Conservation (phyloP, 768 basidiomycete genomes). For the Hygrophorus russula region DNA sequence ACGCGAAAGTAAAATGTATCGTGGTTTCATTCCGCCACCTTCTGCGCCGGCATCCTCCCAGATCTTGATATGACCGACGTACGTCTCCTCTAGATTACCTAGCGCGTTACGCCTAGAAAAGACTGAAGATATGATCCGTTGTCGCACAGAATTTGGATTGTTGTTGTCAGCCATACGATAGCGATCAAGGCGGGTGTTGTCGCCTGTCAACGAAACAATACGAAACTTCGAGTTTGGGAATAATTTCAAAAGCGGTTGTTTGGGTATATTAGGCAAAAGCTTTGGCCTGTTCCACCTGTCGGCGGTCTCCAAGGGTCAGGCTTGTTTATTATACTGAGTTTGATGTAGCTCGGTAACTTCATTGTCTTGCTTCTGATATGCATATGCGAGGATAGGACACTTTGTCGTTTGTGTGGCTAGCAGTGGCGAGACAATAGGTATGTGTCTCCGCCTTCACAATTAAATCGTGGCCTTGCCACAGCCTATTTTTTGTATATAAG, state of each 20-base stretch:
- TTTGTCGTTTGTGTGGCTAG: too few species aligned
- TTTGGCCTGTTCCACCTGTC: neutral
- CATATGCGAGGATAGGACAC: too few species aligned
- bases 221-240: neutral
- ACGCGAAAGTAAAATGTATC: constrained; percentile 89
- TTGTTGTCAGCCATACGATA: constrained; percentile 23
- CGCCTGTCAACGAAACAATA: too few species aligned
- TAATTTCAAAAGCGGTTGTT: neutral
- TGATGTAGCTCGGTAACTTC: too few species aligned
- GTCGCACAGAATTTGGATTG: constrained; percentile 17
- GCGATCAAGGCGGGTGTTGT: too few species aligned
- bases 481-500: neutral
- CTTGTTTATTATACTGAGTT: neutral
- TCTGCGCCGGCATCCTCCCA: constrained; percentile 77
- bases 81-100: constrained; percentile 61
- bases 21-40: constrained; percentile 65
- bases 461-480: too few species aligned
- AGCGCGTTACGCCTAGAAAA: constrained; percentile 63
- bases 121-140: constrained; percentile 73
- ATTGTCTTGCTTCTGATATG: too few species aligned
- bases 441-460: too few species aligned
- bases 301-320: constrained; percentile 1
- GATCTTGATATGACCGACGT: constrained; percentile 85
- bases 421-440: too few species aligned
- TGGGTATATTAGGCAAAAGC: neutral